A percentile compares a stretch with the other conserved stretches of the same genome.
Evolutionary conservation across 2,329 filamentous ascomycete species (phyloP).

Genomic region (Pseudogymnoascus sp.): DNA sequence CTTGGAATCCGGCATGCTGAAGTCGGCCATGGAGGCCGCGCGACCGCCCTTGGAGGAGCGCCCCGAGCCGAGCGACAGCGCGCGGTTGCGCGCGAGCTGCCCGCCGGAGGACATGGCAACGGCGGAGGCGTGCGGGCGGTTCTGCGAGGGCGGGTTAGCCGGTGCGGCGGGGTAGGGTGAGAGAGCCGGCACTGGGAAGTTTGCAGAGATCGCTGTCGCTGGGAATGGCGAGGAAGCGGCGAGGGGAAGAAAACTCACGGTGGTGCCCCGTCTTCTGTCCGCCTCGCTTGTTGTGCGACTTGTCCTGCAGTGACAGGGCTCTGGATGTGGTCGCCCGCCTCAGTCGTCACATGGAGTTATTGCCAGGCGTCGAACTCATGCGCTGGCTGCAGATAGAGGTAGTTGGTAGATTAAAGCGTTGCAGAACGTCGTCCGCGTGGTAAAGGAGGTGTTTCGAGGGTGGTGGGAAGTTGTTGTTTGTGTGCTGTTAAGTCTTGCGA

Average conservation of each 20-base stretch:
- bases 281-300: conserved; percentile 23
- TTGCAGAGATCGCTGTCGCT: conserved; percentile 11
- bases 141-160: conserved; percentile 25
- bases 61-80: conserved; percentile 49
- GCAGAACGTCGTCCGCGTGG: neutral
- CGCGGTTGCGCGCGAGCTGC: conserved; percentile 49
- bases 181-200: conserved; percentile 1
- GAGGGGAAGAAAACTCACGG: conserved; percentile 8
- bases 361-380: neutral
- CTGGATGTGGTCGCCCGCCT: conserved; percentile 28
- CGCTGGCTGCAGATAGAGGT: neutral
- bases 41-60: conserved; percentile 41
- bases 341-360: conserved; percentile 22
- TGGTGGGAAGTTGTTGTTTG: conserved; percentile 18
- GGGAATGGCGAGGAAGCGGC: neutral
- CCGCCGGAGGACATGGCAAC: conserved; percentile 48
- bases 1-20: conserved; percentile 42
- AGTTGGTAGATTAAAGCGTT: neutral
- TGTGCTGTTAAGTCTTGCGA: neutral
- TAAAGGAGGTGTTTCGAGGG: neutral
- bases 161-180: conserved; percentile 21
- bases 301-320: conserved; percentile 28
- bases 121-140: conserved; percentile 21
- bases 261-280: conserved; percentile 19
- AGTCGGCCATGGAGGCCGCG: conserved; percentile 41